Conservation (phyloP, 1,284 basidiomycete genomes). For the Fomitiporia mediterranea region DNA sequence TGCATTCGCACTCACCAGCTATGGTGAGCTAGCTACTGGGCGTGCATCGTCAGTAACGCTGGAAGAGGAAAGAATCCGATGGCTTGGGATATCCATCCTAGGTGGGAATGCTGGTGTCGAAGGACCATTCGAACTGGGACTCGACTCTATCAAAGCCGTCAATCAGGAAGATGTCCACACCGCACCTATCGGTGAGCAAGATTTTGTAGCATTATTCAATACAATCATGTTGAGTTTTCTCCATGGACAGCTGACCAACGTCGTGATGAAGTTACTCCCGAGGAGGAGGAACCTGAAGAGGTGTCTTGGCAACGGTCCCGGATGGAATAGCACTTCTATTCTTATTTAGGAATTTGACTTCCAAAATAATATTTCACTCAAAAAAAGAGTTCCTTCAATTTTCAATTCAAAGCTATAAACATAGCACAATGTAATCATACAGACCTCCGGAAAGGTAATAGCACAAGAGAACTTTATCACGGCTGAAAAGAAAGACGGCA, state of each 20-base stretch:
- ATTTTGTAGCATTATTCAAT: not conserved
- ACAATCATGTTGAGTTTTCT: not conserved
- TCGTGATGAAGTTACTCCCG: not conserved
- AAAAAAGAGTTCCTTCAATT: not conserved
- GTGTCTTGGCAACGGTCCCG: constrained; percentile 16
- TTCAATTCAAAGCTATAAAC: constrained; percentile 11
- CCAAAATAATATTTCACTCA: not conserved
- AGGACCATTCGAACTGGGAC: constrained; percentile 70
- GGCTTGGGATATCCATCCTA: constrained; percentile 78
- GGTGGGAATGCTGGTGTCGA: constrained; percentile 71
- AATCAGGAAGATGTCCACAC: constrained; percentile 48
- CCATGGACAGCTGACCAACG: constrained; percentile 1
- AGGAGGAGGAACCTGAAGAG: constrained; percentile 9
- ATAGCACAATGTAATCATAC: constrained; percentile 13
- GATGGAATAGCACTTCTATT: too few species aligned
- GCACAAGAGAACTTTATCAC: too few species aligned
- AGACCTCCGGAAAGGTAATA: not conserved
- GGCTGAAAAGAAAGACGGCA: too few species aligned
- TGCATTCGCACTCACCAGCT: constrained; percentile 80
- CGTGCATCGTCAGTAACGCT: constrained; percentile 57
- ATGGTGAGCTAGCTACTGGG: constrained; percentile 65
- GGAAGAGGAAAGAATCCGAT: constrained; percentile 70
- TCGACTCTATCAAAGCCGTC: constrained; percentile 64
- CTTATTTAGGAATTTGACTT: too few species aligned
- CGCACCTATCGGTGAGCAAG: constrained; percentile 34